Conservation (phyloP, 1,139 yeast genomes). For the Candida smagusa region DNA sequence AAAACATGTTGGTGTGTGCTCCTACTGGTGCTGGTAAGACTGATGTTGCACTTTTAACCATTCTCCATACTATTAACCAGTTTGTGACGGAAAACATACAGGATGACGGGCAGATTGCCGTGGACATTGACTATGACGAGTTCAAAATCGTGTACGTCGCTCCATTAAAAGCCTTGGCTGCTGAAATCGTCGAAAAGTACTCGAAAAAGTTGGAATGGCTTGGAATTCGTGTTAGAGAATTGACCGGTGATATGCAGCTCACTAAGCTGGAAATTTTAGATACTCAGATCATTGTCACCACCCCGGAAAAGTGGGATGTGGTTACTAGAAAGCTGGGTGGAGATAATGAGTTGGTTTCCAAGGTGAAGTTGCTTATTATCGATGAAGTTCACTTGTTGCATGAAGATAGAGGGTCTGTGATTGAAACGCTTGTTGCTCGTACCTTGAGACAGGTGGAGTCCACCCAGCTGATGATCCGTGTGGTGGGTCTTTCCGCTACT, state of each 20-base stretch:
- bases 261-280: conserved; percentile 77
- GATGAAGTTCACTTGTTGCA: conserved; percentile 96
- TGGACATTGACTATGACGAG: conserved; percentile 72
- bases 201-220: conserved; percentile 76
- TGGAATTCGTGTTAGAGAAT: conserved; percentile 80
- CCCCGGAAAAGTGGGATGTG: conserved; percentile 99
- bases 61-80: conserved; percentile 78
- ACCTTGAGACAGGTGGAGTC: conserved; percentile 93
- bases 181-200: conserved; percentile 93
- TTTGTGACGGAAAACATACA: conserved; percentile 45
- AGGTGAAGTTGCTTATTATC: conserved; percentile 79
- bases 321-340: conserved; percentile 88
- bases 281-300: conserved; percentile 91
- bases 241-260: conserved; percentile 97
- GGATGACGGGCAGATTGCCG: conserved; percentile 47
- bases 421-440: conserved; percentile 93
- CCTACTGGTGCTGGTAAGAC: conserved; percentile 99
- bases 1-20: conserved; percentile 95
- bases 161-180: conserved; percentile 94
- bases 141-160: conserved; percentile 94
- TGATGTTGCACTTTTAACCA: conserved; percentile 86
- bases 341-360: conserved; percentile 80
- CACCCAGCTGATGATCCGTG: conserved; percentile 89
- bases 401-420: conserved; percentile 97
- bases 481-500: conserved; percentile 96